These are phyloP conservation scores for Rhodosporidiobolus odoratus DNA, from an alignment of 768 basidiomycete genomes.

Conservation along the genomic window DNA sequence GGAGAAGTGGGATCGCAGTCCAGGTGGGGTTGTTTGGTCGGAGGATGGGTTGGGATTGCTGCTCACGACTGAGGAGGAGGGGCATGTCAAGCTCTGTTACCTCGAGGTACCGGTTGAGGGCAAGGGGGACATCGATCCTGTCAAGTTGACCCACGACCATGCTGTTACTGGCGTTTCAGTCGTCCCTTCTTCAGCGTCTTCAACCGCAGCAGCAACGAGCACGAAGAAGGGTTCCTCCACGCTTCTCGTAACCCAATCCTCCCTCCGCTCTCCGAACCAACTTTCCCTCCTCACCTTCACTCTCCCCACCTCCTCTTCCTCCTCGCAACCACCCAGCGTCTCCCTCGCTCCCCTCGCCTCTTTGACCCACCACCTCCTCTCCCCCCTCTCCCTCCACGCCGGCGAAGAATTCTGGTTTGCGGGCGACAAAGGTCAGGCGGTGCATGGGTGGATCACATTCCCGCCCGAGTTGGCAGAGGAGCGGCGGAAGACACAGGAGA, in stretches of 20 bases:
- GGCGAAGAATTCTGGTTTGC: slow-evolving; percentile 87
- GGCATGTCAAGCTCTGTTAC: slow-evolving; percentile 66
- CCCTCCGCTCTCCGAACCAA: slow-evolving; percentile 73
- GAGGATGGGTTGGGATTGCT: slow-evolving; percentile 47
- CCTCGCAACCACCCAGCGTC: slow-evolving; percentile 47
- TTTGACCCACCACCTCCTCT: slow-evolving; percentile 61
- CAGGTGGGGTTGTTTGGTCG: slow-evolving; percentile 30
- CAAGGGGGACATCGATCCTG: slow-evolving; percentile 47
- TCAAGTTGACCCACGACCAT: slow-evolving; percentile 58
- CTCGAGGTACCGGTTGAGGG: slow-evolving; percentile 56
- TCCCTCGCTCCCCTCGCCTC: slow-evolving; percentile 38
- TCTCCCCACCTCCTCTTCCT: not conserved
- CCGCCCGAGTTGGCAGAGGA: slow-evolving; percentile 64
- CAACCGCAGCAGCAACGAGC: slow-evolving; percentile 27
- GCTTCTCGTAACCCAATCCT: slow-evolving; percentile 67
- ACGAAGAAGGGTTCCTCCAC: slow-evolving; percentile 44
- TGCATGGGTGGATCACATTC: slow-evolving; percentile 80
- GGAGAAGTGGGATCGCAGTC: slow-evolving; percentile 76
- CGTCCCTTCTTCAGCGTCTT: slow-evolving; percentile 44
- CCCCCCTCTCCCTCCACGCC: slow-evolving; percentile 56
- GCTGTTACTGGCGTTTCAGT: slow-evolving; percentile 61
- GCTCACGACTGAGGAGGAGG: slow-evolving; percentile 70
- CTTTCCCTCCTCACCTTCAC: slow-evolving; percentile 58
- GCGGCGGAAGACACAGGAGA: no score
- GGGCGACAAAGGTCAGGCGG: slow-evolving; percentile 65